Conservation (phyloP, 768 basidiomycete species). For the Sarcomyxa edulis region DNA sequence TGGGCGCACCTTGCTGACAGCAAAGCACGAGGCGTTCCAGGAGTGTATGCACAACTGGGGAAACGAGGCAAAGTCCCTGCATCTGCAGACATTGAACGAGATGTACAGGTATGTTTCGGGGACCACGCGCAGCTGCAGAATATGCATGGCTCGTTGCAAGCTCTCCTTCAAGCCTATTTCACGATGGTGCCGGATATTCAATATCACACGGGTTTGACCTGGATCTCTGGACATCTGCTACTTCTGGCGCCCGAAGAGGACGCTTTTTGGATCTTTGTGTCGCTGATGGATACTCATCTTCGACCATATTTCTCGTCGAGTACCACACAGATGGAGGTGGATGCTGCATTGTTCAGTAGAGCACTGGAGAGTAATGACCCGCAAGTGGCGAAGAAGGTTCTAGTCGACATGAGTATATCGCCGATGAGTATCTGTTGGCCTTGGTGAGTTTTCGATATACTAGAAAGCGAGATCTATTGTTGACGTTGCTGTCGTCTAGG, state of each 20-base stretch:
- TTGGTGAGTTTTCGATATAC: conserved; percentile 43
- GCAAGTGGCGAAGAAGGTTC: conserved; percentile 57
- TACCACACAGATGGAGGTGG: conserved; percentile 67
- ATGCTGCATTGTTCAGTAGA: conserved; percentile 63
- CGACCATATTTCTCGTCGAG: conserved; percentile 67
- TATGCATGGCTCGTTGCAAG: conserved; percentile 49
- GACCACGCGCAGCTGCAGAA: conserved; percentile 56
- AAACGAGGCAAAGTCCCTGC: conserved; percentile 46
- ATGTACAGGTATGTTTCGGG: conserved; percentile 48
- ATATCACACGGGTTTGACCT: conserved; percentile 65
- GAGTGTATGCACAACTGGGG: conserved; percentile 62
- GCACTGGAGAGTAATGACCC: conserved; percentile 64
- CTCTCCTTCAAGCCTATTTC: conserved; percentile 67
- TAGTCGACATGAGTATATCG: conserved; percentile 56
- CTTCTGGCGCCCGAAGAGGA: conserved; percentile 81
- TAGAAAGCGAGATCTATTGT: no score
- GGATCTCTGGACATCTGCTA: conserved; percentile 68
- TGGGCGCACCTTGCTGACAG: conserved; percentile 81
- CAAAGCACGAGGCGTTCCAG: conserved; percentile 62
- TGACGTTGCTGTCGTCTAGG: conserved; percentile 43
- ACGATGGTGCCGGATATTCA: conserved; percentile 82
- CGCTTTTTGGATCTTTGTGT: conserved; percentile 87
- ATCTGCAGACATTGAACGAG: conserved; percentile 51
- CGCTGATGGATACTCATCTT: conserved; percentile 81
- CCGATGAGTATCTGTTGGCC: conserved; percentile 54